Conservation (phyloP, 352 stramenopile species). For the Aphanomyces invadans region DNA sequence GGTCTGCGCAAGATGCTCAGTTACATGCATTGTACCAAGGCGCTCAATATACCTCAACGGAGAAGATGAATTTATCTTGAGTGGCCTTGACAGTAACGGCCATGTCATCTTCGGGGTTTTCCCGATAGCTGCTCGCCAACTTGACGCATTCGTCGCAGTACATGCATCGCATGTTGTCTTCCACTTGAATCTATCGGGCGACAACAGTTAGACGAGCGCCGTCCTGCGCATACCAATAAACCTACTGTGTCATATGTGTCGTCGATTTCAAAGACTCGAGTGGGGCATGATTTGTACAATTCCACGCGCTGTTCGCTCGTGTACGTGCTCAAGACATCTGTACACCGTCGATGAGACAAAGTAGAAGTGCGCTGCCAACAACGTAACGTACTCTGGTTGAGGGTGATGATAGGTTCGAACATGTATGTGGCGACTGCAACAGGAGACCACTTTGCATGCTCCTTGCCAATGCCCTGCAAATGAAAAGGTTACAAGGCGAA, state of each 20-base stretch:
- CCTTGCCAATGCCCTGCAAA: conserved; percentile 90
- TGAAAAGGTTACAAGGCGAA: not conserved
- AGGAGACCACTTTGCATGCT: conserved; percentile 96
- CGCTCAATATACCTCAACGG: conserved; percentile 70
- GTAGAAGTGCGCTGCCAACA: not conserved
- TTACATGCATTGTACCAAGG: not conserved
- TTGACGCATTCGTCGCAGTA: conserved; percentile 95
- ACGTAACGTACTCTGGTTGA: conserved; percentile 50
- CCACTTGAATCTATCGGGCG: conserved; percentile 53
- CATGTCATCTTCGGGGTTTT: conserved; percentile 92
- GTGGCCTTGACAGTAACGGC: conserved; percentile 85
- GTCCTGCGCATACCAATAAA: not conserved
- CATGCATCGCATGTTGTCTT: conserved; percentile 80
- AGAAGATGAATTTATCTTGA: conserved; percentile 95
- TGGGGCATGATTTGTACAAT: conserved; percentile 92
- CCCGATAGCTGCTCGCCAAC: conserved; percentile 89
- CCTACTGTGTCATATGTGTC: conserved; percentile 76
- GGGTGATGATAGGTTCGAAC: conserved; percentile 85
- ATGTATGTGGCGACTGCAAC: conserved; percentile 93
- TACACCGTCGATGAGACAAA: conserved; percentile 28
- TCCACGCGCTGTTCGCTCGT: conserved; percentile 92
- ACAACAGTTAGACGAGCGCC: conserved; percentile 2
- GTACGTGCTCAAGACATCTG: conserved; percentile 88
- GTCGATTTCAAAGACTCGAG: conserved; percentile 92
- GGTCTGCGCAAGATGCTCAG: conserved; percentile 39